Evolutionary conservation across 202 grass and related monocot genomes (phyloP).

Genomic region (Tripidium arundinaceum): DNA sequence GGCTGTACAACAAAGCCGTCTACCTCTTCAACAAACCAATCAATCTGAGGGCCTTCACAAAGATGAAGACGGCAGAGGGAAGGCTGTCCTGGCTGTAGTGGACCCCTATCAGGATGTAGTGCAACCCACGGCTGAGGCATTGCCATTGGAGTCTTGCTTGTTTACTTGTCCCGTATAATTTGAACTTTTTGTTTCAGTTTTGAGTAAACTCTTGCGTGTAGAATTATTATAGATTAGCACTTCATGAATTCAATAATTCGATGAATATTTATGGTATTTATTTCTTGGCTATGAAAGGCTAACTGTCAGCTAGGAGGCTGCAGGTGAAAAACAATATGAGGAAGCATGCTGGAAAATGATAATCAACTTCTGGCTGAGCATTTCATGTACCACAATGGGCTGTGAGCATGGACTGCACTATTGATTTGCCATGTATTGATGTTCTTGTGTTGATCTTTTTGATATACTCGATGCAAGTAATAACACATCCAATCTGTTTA

Average conservation of each 20-base stretch:
- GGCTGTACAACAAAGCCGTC: too few species aligned
- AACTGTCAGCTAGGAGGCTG: neutral
- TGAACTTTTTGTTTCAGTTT: too few species aligned
- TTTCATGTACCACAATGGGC: neutral
- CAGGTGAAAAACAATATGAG: neutral
- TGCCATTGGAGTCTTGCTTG: too few species aligned
- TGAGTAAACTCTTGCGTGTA: too few species aligned
- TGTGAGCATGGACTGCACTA: neutral
- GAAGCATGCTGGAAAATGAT: neutral
- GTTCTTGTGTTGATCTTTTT: neutral
- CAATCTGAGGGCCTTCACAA: too few species aligned
- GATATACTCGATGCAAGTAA: neutral
- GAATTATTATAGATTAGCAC: neutral
- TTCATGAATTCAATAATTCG: conserved; percentile 7
- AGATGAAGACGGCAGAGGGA: too few species aligned
- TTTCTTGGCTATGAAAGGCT: neutral
- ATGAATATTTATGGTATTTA: neutral
- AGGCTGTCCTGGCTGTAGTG: too few species aligned
- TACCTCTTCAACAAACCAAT: too few species aligned
- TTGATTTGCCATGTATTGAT: neutral
- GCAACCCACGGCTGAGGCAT: too few species aligned
- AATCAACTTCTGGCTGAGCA: neutral
- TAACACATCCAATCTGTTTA: neutral
- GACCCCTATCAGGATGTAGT: too few species aligned
- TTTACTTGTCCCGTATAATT: too few species aligned